Evolutionary conservation across 192 early-diverging fungal genomes (phyloP), one percentile per base, ranked within the genome.

Genomic region (Martensiomyces pterosporus): DNA sequence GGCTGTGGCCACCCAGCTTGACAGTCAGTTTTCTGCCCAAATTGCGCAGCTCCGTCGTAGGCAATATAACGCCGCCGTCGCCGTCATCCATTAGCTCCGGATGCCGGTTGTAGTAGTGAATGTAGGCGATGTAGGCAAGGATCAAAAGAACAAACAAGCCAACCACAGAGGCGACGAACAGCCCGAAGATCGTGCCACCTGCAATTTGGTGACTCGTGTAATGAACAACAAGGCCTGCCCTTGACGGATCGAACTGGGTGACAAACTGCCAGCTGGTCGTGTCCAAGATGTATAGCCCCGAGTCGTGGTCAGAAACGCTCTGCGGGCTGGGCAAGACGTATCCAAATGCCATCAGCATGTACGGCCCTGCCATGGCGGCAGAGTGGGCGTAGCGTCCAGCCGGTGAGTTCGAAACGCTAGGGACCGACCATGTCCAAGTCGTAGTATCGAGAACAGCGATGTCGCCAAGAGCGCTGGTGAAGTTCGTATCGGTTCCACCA

Each of bases 401-500:
- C 9, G 71, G 64, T 1, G 52, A 47, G 22, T 41, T 48, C 8
- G 32, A 21, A 0, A 62, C 50, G 2, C 38, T 24, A 9, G 64
- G 64, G 12, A 16, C 38, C 2, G 39, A 36, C 75, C 75, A 77
- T 3, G 23, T 32, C 75, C 75, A 77, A 2, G 75, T 64, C 10
- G 46, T 43, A 0, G 59, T 77, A 26, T 77, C 47, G 8, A 77
- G 56, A 14, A 77, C 61, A 4, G 75, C 75, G 2, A 77, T 57
- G 18, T 77, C 75, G 46, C 21, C 47, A 15, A 72, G 47, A 3
- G 64, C 67, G 9, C 32, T 38, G 8, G 36, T 53, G 37, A 64
- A 52, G 37, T 67, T 39, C 16, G 43, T 38, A 23, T 55, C 47
- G 32, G 61, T 45, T 21, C 68, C 68, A 24, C 75, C 75, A 34